Conservation (phyloP, 1,139 yeast genomes). For the Hemisphaericaspora subhashii region DNA sequence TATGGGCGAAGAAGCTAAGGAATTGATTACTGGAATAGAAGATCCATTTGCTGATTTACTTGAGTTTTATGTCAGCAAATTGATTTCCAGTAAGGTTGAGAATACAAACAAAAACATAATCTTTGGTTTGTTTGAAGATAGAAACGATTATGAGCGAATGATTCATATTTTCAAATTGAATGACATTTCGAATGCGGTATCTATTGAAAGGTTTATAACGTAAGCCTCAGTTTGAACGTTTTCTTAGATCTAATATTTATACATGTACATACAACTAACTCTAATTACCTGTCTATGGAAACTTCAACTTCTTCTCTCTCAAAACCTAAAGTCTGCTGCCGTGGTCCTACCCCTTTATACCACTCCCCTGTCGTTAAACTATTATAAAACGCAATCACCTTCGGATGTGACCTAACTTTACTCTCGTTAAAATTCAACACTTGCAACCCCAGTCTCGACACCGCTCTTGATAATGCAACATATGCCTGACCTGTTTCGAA, state of each 20-base stretch:
- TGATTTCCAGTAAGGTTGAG: not conserved
- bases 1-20: not conserved
- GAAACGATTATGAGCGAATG: conserved; percentile 11
- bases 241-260: not conserved
- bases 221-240: not conserved
- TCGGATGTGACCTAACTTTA: conserved; percentile 60
- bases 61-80: conserved; percentile 5
- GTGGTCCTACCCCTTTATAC: not conserved
- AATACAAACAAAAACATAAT: conserved; percentile 16
- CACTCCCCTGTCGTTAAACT: conserved; percentile 17
- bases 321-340: too few species aligned
- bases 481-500: conserved; percentile 96
- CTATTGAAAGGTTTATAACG: conserved; percentile 9
- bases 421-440: conserved; percentile 64
- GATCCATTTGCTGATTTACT: conserved; percentile 26
- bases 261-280: conserved; percentile 1
- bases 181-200: conserved; percentile 13
- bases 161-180: conserved; percentile 18
- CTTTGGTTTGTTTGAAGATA: conserved; percentile 13
- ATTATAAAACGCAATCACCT: conserved; percentile 62
- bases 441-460: conserved; percentile 74
- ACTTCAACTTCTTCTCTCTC: too few species aligned
- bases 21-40: conserved; percentile 18
- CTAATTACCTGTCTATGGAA: not conserved
- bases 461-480: conserved; percentile 88